Percentiles rank a stretch among this genome's conserved stretches.
Conservation (phyloP, 495 filamentous ascomycete genomes). For the Venustampulla echinocandica region DNA sequence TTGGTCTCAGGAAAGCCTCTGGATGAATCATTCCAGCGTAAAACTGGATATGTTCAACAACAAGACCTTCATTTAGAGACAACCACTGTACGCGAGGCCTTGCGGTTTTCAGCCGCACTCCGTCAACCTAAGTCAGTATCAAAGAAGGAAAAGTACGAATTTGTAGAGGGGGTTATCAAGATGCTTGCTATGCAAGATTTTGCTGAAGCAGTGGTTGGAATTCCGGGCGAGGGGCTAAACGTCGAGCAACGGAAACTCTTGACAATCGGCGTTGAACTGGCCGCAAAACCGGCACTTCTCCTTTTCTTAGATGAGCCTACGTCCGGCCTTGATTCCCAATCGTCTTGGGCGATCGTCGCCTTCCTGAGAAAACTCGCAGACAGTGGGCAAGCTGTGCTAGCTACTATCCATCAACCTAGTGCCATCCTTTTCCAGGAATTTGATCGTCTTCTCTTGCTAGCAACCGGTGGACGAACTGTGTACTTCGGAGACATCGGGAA, state of each 20-base stretch:
- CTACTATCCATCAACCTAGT: conserved; percentile 90
- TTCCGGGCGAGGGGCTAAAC: conserved; percentile 82
- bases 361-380: conserved; percentile 75
- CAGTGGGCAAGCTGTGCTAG: conserved; percentile 78
- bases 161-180: conserved; percentile 86
- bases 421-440: conserved; percentile 88
- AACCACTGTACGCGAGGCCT: conserved; percentile 76
- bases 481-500: conserved; percentile 75
- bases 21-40: conserved; percentile 79
- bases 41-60: conserved; percentile 93
- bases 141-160: conserved; percentile 67
- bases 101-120: conserved; percentile 74
- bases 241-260: conserved; percentile 86
- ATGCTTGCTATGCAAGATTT: conserved; percentile 83
- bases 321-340: conserved; percentile 46
- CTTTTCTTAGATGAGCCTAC: conserved; percentile 83
- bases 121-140: conserved; percentile 68
- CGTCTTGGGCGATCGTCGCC: conserved; percentile 73
- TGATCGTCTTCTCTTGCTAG: conserved; percentile 71
- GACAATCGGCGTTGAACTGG: conserved; percentile 87
- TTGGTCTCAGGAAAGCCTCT: conserved; percentile 68
- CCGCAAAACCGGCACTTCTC: conserved; percentile 79
- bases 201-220: conserved; percentile 79
- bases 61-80: conserved; percentile 87
- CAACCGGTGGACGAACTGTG: conserved; percentile 65